Evolutionary conservation across 139 green algal genomes (phyloP).

Genomic region (Micractinium sp.): DNA sequence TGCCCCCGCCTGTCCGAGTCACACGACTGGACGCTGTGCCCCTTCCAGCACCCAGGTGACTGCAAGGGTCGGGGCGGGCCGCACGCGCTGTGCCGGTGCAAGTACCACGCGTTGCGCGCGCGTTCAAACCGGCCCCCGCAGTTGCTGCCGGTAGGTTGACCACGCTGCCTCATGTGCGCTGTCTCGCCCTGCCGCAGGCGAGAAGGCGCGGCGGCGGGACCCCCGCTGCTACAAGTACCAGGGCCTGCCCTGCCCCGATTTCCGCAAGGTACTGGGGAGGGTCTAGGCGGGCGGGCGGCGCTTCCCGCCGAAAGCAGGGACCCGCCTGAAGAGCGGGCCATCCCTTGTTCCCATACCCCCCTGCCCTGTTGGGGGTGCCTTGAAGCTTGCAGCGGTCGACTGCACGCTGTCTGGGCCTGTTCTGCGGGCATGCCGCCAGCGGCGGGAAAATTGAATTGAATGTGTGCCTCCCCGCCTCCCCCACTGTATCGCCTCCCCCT

Average conservation of each 20-base stretch:
- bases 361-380: too few species aligned
- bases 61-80: not conserved
- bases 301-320: not conserved
- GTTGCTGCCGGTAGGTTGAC: not conserved
- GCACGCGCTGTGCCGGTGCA: not conserved
- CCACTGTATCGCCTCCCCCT: not conserved
- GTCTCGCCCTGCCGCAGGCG: slow-evolving; percentile 43
- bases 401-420: too few species aligned
- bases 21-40: slow-evolving; percentile 84
- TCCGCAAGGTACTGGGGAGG: slow-evolving; percentile 65
- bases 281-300: too few species aligned
- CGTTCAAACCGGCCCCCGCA: too few species aligned
- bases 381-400: too few species aligned
- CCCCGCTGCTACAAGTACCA: slow-evolving; percentile 72
- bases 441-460: not conserved
- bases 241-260: slow-evolving; percentile 88
- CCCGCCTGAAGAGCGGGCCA: too few species aligned
- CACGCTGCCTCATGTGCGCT: not conserved
- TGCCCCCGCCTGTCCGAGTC: slow-evolving; percentile 31
- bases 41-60: slow-evolving; percentile 69
- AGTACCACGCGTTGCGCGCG: not conserved
- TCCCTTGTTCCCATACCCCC: too few species aligned
- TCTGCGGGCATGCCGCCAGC: too few species aligned
- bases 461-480: not conserved
- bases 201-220: slow-evolving; percentile 85